Conservation (phyloP, 352 stramenopile species). For the Globisporangium yorkense region DNA sequence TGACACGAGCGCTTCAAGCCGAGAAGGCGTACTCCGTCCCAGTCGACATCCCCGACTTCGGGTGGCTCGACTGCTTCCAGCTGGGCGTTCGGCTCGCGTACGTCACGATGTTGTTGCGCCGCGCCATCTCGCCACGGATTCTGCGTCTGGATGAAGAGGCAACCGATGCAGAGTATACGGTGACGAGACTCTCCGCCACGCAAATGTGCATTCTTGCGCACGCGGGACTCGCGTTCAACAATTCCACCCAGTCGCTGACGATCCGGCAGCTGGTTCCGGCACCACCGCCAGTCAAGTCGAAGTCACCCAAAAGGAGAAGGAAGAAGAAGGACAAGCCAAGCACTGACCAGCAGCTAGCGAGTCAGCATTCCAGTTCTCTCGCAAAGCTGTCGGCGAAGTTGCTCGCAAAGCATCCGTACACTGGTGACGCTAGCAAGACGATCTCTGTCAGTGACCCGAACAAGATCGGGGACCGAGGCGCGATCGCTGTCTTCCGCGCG, state of each 20-base stretch:
- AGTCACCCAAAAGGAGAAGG: constrained; percentile 10
- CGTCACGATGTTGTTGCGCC: constrained; percentile 37
- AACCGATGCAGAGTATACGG: constrained; percentile 1
- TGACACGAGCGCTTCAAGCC: constrained; percentile 32
- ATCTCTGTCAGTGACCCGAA: not conserved
- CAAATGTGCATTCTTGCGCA: constrained; percentile 27
- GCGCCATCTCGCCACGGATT: constrained; percentile 36
- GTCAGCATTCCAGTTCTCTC: not conserved
- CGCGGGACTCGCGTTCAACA: constrained; percentile 35
- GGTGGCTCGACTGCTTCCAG: constrained; percentile 42
- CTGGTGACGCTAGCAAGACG: no score
- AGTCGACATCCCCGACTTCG: constrained; percentile 37
- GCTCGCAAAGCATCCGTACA: no score
- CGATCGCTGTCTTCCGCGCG: constrained; percentile 45
- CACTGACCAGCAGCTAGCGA: not conserved
- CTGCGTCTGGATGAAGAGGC: constrained; percentile 29
- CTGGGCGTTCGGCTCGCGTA: constrained; percentile 46
- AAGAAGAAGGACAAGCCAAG: not conserved
- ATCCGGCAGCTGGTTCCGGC: constrained; percentile 19
- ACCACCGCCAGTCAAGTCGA: constrained; percentile 6
- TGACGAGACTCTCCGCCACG: constrained; percentile 16
- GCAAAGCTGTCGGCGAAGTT: no score
- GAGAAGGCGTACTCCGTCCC: constrained; percentile 42
- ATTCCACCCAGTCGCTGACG: constrained; percentile 26
- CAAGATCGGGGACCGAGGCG: constrained; percentile 20